Conservation (phyloP, 2,329 filamentous ascomycete genomes). For the Leptographium flavum region DNA sequence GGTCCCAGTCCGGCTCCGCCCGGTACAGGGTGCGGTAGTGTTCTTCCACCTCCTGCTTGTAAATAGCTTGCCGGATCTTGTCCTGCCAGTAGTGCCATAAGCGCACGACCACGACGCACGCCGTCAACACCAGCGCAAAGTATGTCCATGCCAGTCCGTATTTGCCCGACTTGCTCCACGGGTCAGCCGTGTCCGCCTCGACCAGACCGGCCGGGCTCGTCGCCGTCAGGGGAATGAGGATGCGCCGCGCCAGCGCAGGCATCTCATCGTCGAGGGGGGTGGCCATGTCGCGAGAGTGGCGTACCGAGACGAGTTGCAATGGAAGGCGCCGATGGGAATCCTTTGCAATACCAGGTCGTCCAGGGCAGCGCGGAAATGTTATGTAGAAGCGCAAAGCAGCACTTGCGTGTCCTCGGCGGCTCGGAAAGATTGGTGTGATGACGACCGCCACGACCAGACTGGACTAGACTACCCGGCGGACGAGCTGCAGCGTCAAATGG, state of each 20-base stretch:
- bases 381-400: background rate
- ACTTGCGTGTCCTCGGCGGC: background rate
- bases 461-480: background rate
- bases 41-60: slow-evolving; percentile 66
- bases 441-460: background rate
- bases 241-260: slow-evolving; percentile 33
- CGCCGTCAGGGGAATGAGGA: slow-evolving; percentile 44
- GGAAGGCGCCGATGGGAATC: too few species aligned
- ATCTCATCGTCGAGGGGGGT: background rate
- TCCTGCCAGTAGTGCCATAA: slow-evolving; percentile 87
- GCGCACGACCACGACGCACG: slow-evolving; percentile 52
- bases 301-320: too few species aligned
- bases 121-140: slow-evolving; percentile 62
- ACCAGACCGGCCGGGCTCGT: slow-evolving; percentile 47
- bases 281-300: background rate
- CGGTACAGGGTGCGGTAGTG: slow-evolving; percentile 42
- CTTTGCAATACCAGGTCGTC: too few species aligned
- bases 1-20: slow-evolving; percentile 32
- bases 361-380: too few species aligned
- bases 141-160: slow-evolving; percentile 83
- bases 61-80: slow-evolving; percentile 77
- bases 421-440: background rate
- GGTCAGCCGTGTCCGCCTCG: slow-evolving; percentile 54
- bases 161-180: slow-evolving; percentile 70
- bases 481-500: background rate